Evolutionary conservation across 2,329 filamentous ascomycete species (phyloP), one percentile per base, ranked within the genome.

Genomic region (Seiridium unicorne): DNA sequence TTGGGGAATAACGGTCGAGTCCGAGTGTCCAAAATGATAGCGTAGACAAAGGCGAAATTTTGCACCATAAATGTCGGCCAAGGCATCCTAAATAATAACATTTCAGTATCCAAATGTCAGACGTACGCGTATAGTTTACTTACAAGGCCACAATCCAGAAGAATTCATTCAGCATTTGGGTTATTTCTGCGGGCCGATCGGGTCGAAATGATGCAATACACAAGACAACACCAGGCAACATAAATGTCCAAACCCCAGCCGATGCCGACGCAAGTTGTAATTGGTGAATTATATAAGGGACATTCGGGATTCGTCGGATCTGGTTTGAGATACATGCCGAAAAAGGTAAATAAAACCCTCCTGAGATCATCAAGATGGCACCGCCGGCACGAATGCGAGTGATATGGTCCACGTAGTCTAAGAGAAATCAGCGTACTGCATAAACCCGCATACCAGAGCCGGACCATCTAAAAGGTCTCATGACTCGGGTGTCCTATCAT

Each of bases 1-100:
- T 26, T 26, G 18, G 18, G 18, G 18, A 26, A 26, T 26, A 26
- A 26, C 18, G 18, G 18, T 26, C 18, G 18, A 26, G 18, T 26
- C 18, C 18, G 18, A 26, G 18, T 26, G 18, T 26, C 18, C 18
- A 26, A 26, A 26, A 26, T 26, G 18, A 26, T 55, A n/a, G 53
- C 53, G 10, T 55, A 55, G 40, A 55, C 53, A 55, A 55, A 55
- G 10, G 53, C 53, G 44, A 55, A 55, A 8, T 55, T 55, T 34
- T 55, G 53, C 38, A 55, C 53, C 53, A 55, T 55, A 2, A 55
- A 55, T 13, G 53, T 55, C 26, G 53, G 53, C 53, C 53, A 55
- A 1, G 53, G 53, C 53, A 55, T 55, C 31, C 53, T 55, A 8
- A 18, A 46, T 18, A 3, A n/a, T 46, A 46, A n/a, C 10, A 11